A percentile compares a stretch with the other conserved stretches of the same genome.
These are phyloP conservation scores for Candida silvicultrix DNA, from an alignment of 805 yeast genomes.

Conservation along the genomic window DNA sequence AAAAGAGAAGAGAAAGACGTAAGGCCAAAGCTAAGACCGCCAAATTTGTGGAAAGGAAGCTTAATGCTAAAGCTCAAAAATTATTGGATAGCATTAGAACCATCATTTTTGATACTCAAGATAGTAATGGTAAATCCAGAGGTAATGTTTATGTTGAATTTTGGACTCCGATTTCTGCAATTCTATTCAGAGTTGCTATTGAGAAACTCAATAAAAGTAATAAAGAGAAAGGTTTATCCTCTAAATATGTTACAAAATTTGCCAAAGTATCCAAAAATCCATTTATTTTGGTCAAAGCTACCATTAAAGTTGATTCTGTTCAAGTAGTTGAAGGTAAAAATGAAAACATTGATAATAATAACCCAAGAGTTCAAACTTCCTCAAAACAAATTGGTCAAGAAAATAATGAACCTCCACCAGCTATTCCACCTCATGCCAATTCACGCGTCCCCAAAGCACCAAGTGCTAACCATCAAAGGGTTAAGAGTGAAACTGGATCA, in stretches of 20 bases:
- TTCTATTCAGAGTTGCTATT: conserved; percentile 11
- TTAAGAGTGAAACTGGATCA: background rate
- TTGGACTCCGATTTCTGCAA: conserved; percentile 5
- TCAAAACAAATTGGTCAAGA: background rate
- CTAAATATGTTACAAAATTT: conserved; percentile 9
- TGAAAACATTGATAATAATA: too few relatives aligned
- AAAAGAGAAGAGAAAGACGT: conserved; percentile 1
- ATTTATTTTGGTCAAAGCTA: conserved; percentile 6
- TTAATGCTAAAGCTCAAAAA: conserved; percentile 3
- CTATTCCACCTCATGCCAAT: background rate
- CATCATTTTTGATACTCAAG: conserved; percentile 9
- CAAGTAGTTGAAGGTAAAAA: background rate
- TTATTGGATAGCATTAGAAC: conserved; percentile 4
- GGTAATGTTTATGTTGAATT: conserved; percentile 14
- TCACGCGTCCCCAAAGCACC: background rate
- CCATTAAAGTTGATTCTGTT: background rate
- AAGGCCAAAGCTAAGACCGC: conserved; percentile 2
- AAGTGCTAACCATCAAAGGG: background rate
- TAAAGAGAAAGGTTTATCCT: conserved; percentile 2
- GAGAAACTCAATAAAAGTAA: conserved; percentile 8
- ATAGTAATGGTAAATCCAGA: conserved; percentile 13
- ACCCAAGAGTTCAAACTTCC: too few relatives aligned
- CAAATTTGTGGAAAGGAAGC: background rate
- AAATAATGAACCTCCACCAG: background rate
- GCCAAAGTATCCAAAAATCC: conserved; percentile 12